Conservation (phyloP, 768 basidiomycete species). For the Collybiopsis luxurians region DNA sequence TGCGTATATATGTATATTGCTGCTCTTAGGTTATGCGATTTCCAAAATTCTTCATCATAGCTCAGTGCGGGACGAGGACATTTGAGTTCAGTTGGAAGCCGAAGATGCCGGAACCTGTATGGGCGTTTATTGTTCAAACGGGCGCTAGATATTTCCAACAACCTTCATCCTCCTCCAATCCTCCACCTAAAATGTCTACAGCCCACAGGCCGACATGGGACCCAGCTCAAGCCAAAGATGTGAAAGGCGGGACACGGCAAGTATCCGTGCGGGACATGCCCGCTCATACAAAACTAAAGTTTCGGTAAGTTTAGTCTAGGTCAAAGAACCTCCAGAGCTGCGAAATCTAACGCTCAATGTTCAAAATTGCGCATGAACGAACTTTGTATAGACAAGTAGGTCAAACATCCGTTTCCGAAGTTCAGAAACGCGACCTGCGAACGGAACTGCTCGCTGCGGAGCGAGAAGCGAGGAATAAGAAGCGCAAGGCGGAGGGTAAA, state of each 20-base stretch:
- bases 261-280: slow-evolving; percentile 94
- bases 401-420: slow-evolving; percentile 79
- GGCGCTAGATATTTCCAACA: not conserved
- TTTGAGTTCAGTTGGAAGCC: too few relatives aligned
- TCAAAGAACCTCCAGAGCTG: too few relatives aligned
- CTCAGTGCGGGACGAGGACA: too few relatives aligned
- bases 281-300: slow-evolving; percentile 96
- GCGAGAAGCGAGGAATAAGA: slow-evolving; percentile 83
- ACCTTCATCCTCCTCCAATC: not conserved
- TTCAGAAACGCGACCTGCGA: slow-evolving; percentile 75
- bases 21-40: too few relatives aligned
- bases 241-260: slow-evolving; percentile 89
- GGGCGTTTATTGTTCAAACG: too few relatives aligned
- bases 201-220: slow-evolving; percentile 97
- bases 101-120: too few relatives aligned
- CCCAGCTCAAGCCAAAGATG: slow-evolving; percentile 90
- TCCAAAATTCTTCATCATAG: too few relatives aligned
- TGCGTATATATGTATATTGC: too few relatives aligned
- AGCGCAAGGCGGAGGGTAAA: slow-evolving; percentile 82
- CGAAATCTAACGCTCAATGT: too few relatives aligned
- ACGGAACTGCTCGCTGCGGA: slow-evolving; percentile 85
- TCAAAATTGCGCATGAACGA: not conserved
- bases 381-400: slow-evolving; percentile 69
- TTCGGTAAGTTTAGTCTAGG: slow-evolving; percentile 65
- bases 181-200: slow-evolving; percentile 69